A percentile compares a stretch with the other conserved stretches of the same genome.
phyloP scores from a whole-genome alignment of 2,329 filamentous ascomycete species.

The Lasiodiplodia hormozganensis region DNA sequence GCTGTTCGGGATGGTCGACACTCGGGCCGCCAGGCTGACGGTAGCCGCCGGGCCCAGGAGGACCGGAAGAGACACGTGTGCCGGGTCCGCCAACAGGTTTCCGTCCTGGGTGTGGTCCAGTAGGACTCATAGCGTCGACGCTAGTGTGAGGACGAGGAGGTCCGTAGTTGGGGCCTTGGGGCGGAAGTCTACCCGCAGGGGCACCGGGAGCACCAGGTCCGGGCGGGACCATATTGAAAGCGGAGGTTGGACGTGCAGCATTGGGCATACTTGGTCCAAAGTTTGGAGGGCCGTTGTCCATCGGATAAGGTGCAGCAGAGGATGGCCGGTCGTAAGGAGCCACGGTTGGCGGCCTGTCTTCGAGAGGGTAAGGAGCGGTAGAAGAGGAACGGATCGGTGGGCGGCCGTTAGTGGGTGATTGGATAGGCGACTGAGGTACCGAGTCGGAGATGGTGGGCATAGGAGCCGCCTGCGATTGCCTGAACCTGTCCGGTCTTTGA shows the following conservation, averaged over 20 bases:
- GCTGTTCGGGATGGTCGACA: constrained; percentile 43
- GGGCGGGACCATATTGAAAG: constrained; percentile 58
- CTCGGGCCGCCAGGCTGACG: constrained; percentile 48
- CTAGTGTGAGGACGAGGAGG: constrained; percentile 47
- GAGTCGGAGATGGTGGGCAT: constrained; percentile 50
- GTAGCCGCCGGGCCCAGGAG: constrained; percentile 40
- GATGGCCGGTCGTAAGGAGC: constrained; percentile 52
- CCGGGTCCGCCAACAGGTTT: constrained; percentile 31
- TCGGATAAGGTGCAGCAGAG: constrained; percentile 72
- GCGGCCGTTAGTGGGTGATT: constrained; percentile 34
- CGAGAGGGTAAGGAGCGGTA: constrained; percentile 53
- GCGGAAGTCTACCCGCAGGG: constrained; percentile 35
- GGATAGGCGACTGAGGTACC: constrained; percentile 42
- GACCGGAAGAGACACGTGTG: constrained; percentile 38
- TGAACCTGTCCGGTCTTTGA: constrained; percentile 53
- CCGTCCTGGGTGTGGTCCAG: constrained; percentile 41
- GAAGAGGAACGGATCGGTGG: constrained; percentile 43
- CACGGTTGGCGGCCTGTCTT: constrained; percentile 49
- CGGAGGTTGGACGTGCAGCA: constrained; percentile 52
- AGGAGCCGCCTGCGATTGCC: constrained; percentile 43
- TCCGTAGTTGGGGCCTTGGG: constrained; percentile 36
- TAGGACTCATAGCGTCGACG: constrained; percentile 44
- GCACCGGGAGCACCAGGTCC: constrained; percentile 34
- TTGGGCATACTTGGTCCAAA: constrained; percentile 41
- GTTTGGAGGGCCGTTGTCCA: constrained; percentile 68